Evolutionary conservation across 192 early-diverging fungal genomes (phyloP).

Genomic region (Coemansia sp.): DNA sequence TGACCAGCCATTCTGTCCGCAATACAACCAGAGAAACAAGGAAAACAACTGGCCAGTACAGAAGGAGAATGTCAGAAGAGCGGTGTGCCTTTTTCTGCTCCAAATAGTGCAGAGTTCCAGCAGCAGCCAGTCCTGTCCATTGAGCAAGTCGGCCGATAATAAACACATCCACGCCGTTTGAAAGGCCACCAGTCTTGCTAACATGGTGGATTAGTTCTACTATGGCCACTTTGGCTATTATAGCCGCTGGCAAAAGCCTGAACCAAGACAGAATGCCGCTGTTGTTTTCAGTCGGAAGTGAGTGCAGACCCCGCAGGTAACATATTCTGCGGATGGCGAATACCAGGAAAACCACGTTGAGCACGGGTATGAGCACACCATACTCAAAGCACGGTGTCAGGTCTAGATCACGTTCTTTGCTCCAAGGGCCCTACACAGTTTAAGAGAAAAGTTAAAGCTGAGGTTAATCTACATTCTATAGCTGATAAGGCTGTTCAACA

Average conservation of each 20-base stretch:
- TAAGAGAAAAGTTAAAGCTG: not conserved
- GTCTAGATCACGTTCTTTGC: constrained; percentile 21
- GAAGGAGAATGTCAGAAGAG: constrained; percentile 25
- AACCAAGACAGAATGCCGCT: not conserved
- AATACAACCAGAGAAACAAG: constrained; percentile 14
- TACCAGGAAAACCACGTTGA: constrained; percentile 21
- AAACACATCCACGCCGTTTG: constrained; percentile 9
- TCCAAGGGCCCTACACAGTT: constrained; percentile 35
- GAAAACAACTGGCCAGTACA: constrained; percentile 25
- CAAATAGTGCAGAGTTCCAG: constrained; percentile 19
- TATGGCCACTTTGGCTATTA: constrained; percentile 3
- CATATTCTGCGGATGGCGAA: constrained; percentile 10
- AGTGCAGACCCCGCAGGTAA: not conserved
- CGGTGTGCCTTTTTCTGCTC: constrained; percentile 22
- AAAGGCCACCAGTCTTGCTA: not conserved
- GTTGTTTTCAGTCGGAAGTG: constrained; percentile 1
- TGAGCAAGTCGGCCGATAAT: constrained; percentile 15
- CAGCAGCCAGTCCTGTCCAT: not conserved
- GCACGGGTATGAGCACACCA: constrained; percentile 12
- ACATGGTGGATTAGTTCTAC: constrained; percentile 7
- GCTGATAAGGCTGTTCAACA: too few species aligned
- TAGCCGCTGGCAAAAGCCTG: constrained; percentile 4
- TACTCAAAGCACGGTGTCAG: constrained; percentile 41
- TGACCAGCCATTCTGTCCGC: constrained; percentile 16
- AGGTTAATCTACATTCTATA: too few species aligned